phyloP scores from a whole-genome alignment of 1,139 yeast species.

The Candida sp. region DNA sequence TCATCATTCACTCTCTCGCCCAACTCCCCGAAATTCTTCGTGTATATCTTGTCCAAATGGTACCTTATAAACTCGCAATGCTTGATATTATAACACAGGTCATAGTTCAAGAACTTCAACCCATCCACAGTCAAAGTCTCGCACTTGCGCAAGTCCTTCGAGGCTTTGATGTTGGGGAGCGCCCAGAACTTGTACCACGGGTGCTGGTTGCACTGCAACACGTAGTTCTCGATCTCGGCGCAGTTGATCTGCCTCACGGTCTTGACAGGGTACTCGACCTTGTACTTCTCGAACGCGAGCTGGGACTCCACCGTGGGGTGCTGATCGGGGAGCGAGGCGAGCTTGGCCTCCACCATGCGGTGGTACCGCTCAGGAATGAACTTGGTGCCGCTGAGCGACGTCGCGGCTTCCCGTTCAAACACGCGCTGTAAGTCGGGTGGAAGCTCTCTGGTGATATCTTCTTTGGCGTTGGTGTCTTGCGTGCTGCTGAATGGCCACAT shows the following conservation, averaged over 20 bases:
- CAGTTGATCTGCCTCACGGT: constrained; percentile 41
- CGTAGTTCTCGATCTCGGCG: constrained; percentile 44
- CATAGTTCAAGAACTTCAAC: constrained; percentile 37
- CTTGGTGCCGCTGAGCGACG: constrained; percentile 16
- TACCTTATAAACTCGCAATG: constrained; percentile 46
- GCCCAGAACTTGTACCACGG: constrained; percentile 4
- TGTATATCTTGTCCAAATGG: constrained; percentile 40
- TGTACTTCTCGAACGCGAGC: constrained; percentile 34
- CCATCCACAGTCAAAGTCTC: constrained; percentile 40
- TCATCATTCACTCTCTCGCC: constrained; percentile 39
- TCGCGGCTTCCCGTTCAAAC: constrained; percentile 33
- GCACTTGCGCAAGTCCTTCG: constrained; percentile 21
- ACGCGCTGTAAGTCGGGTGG: constrained; percentile 35
- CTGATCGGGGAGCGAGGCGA: constrained; percentile 20
- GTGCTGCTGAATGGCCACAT: constrained; percentile 29
- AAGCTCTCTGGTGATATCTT: constrained; percentile 34
- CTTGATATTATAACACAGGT: constrained; percentile 39
- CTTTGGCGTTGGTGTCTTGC: constrained; percentile 19
- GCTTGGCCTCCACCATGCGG: constrained; percentile 31
- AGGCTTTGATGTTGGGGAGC: constrained; percentile 1
- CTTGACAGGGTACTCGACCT: constrained; percentile 28
- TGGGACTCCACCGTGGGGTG: constrained; percentile 21
- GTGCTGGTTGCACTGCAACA: constrained; percentile 37
- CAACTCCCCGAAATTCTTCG: constrained; percentile 42
- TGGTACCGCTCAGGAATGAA: constrained; percentile 32